Percentiles rank a stretch among this genome's conserved stretches.
phyloP scores from a whole-genome alignment of 2,329 filamentous ascomycete species.

The Ceratocystis destructans region DNA sequence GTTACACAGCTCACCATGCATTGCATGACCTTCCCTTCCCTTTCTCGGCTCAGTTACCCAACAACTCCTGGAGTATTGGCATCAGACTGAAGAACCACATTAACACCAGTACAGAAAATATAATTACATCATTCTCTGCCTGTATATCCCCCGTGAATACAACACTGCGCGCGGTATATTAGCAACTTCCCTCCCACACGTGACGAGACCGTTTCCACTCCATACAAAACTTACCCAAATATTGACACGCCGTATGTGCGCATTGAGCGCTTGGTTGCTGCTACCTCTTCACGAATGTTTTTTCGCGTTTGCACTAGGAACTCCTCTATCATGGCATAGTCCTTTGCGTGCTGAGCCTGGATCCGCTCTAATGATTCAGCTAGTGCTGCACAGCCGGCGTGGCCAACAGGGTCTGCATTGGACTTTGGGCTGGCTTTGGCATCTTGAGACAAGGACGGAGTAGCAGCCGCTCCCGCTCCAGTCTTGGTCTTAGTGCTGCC shows the following conservation, averaged over 20 bases:
- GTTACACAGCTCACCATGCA: too few species aligned
- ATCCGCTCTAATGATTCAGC: neutral
- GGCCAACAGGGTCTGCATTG: neutral
- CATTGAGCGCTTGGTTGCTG: neutral
- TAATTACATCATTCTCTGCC: neutral
- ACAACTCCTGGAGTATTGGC: neutral
- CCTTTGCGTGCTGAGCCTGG: neutral
- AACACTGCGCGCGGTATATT: neutral
- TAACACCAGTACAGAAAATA: neutral
- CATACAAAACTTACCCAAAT: neutral
- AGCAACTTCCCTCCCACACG: neutral
- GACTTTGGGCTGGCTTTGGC: neutral
- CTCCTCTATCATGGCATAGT: constrained; percentile 3
- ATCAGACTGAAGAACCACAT: neutral
- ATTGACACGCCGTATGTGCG: neutral
- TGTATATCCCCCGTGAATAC: neutral
- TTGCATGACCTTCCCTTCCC: neutral
- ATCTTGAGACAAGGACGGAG: neutral
- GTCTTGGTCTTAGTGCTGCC: neutral
- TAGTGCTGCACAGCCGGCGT: neutral
- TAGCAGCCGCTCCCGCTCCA: too few species aligned
- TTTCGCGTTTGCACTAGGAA: neutral
- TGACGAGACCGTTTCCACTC: neutral
- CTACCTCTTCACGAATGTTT: neutral
- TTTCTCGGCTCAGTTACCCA: neutral